phyloP scores from a whole-genome alignment of 2,329 filamentous ascomycete species.

The Chalara sp. region DNA sequence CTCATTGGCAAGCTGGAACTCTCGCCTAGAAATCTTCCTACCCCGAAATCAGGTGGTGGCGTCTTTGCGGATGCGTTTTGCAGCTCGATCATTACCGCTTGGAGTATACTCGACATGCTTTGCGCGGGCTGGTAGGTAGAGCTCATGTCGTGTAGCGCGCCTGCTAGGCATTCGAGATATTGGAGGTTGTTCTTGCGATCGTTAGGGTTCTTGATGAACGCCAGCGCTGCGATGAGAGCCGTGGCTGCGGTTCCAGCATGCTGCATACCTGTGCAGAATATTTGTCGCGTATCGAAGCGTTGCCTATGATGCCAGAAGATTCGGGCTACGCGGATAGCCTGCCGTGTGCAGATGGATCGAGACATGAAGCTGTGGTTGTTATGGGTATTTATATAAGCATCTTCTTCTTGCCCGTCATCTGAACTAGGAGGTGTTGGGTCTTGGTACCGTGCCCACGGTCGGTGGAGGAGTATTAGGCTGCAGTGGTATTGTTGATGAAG shows the following conservation, averaged over 20 bases:
- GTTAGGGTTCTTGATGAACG: conserved; percentile 29
- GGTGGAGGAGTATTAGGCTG: conserved; percentile 44
- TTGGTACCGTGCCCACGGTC: conserved; percentile 45
- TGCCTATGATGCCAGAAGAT: conserved; percentile 50
- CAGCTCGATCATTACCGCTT: conserved; percentile 44
- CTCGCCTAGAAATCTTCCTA: neutral
- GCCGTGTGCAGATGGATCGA: conserved; percentile 46
- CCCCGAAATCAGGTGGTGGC: conserved; percentile 5
- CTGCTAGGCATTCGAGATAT: conserved; percentile 46
- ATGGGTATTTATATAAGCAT: conserved; percentile 24
- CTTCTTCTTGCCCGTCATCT: conserved; percentile 14
- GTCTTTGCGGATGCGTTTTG: conserved; percentile 16
- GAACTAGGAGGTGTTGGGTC: conserved; percentile 27
- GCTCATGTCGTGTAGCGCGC: conserved; percentile 45
- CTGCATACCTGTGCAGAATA: conserved; percentile 43
- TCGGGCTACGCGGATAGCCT: conserved; percentile 44
- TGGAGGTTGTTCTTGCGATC: conserved; percentile 35
- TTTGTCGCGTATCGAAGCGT: conserved; percentile 43
- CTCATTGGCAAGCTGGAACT: conserved; percentile 13
- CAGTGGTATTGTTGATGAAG: conserved; percentile 50
- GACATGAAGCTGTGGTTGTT: conserved; percentile 39
- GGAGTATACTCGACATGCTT: conserved; percentile 45
- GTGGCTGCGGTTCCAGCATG: conserved; percentile 48
- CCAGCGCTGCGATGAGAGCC: conserved; percentile 43
- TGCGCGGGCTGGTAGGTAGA: conserved; percentile 45